Evolutionary conservation across 2,329 filamentous ascomycete species (phyloP).

Genomic region (Diaporthe sp.): DNA sequence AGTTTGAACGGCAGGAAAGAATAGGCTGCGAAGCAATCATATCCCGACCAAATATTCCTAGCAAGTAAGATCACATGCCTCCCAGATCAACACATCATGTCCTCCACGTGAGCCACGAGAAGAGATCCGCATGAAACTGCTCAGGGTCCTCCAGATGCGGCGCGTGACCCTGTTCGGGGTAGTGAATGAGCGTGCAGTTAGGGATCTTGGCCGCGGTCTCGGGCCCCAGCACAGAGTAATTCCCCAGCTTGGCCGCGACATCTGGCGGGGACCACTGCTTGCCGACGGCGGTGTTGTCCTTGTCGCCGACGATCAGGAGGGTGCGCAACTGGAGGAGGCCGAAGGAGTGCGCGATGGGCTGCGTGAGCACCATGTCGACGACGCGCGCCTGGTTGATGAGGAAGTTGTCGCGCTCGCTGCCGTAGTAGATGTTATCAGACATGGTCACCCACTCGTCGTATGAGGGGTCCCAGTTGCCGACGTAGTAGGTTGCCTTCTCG

Average conservation of each 20-base stretch:
- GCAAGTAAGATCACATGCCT: not conserved
- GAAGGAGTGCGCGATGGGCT: slow-evolving; percentile 16
- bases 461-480: slow-evolving; percentile 9
- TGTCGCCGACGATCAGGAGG: not conserved
- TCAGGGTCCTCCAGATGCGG: not conserved
- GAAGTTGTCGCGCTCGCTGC: slow-evolving; percentile 11
- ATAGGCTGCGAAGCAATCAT: not conserved
- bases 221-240: slow-evolving; percentile 9
- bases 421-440: slow-evolving; percentile 21
- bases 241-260: not conserved
- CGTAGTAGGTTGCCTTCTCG: slow-evolving; percentile 15
- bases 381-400: slow-evolving; percentile 19
- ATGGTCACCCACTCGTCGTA: slow-evolving; percentile 20
- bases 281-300: slow-evolving; percentile 10
- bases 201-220: not conserved
- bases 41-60: not conserved
- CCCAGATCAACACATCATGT: not conserved
- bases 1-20: not conserved
- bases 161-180: slow-evolving; percentile 11
- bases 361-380: slow-evolving; percentile 23
- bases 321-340: not conserved
- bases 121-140: not conserved
- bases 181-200: not conserved
- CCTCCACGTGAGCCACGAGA: not conserved
- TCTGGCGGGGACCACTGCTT: slow-evolving; percentile 16